Conservation (phyloP, 805 yeast species). For the Wickerhamomyces chambardii region DNA sequence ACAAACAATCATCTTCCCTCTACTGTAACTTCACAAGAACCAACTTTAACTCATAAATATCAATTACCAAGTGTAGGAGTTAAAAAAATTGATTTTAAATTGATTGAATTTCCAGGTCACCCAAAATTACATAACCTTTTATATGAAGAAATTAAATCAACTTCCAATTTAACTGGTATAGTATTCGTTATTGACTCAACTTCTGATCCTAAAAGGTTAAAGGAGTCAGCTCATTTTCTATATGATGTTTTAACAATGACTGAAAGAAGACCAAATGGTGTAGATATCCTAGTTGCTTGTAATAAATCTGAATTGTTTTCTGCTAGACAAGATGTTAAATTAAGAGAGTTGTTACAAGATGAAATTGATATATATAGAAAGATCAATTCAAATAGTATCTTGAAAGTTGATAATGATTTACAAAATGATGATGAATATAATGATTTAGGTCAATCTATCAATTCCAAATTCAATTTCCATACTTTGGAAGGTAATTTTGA, state of each 20-base stretch:
- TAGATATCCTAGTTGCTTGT: constrained; percentile 69
- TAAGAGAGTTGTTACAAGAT: constrained; percentile 47
- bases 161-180: constrained; percentile 50
- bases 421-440: constrained; percentile 30
- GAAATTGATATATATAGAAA: constrained; percentile 53
- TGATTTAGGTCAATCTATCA: constrained; percentile 31
- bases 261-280: constrained; percentile 59
- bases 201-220: constrained; percentile 35
- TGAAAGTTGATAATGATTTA: constrained; percentile 19
- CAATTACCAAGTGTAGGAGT: constrained; percentile 29
- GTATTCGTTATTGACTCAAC: constrained; percentile 76
- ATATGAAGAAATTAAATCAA: constrained; percentile 33
- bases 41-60: constrained; percentile 28
- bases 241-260: constrained; percentile 51
- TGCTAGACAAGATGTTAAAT: constrained; percentile 59
- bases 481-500: constrained; percentile 67
- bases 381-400: constrained; percentile 31
- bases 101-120: constrained; percentile 89
- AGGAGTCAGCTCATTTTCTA: constrained; percentile 48
- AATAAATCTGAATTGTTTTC: constrained; percentile 85
- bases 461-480: constrained; percentile 49
- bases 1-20: constrained; percentile 18
- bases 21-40: constrained; percentile 44
- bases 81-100: constrained; percentile 30
- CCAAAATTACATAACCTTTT: constrained; percentile 56